Conservation (phyloP, 192 early-diverging fungal genomes). For the Hyaloraphidium curvatum region DNA sequence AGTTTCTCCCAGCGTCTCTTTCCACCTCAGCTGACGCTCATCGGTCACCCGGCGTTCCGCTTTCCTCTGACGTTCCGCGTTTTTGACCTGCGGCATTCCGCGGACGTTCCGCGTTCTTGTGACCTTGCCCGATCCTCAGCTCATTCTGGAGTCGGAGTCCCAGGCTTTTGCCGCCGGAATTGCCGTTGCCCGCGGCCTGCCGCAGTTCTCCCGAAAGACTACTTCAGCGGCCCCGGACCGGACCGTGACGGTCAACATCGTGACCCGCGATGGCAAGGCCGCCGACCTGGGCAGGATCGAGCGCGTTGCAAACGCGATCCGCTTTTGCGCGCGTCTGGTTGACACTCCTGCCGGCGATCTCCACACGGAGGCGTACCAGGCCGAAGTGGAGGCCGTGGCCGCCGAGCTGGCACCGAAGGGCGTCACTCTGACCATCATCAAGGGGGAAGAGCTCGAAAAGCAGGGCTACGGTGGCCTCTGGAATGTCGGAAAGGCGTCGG, state of each 20-base stretch:
- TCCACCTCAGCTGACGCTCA: constrained; percentile 2
- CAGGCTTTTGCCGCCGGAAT: constrained; percentile 5
- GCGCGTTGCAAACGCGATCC: constrained; percentile 9
- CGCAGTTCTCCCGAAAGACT: constrained; percentile 15
- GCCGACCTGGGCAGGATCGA: constrained; percentile 1
- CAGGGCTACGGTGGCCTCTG: constrained; percentile 23
- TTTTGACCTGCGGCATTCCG: too few species aligned
- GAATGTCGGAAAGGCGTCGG: constrained; percentile 25
- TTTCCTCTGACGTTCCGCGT: too few species aligned
- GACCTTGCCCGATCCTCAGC: too few species aligned
- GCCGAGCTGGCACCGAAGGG: constrained; percentile 4
- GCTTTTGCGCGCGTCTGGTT: constrained; percentile 16
- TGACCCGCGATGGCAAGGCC: background rate
- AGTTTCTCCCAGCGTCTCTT: constrained; percentile 8
- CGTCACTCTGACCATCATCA: constrained; percentile 21
- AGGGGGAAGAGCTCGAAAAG: constrained; percentile 22
- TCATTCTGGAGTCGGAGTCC: background rate
- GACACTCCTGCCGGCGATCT: constrained; percentile 26
- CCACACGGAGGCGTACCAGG: constrained; percentile 19
- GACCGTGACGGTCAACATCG: background rate
- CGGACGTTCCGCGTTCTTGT: too few species aligned
- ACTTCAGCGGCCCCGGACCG: background rate
- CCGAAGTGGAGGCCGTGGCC: constrained; percentile 14
- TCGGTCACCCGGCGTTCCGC: too few species aligned
- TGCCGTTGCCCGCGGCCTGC: constrained; percentile 2